phyloP scores from a whole-genome alignment of 225 moss, liverwort and hornwort genomes.

The Polytrichum commune region DNA sequence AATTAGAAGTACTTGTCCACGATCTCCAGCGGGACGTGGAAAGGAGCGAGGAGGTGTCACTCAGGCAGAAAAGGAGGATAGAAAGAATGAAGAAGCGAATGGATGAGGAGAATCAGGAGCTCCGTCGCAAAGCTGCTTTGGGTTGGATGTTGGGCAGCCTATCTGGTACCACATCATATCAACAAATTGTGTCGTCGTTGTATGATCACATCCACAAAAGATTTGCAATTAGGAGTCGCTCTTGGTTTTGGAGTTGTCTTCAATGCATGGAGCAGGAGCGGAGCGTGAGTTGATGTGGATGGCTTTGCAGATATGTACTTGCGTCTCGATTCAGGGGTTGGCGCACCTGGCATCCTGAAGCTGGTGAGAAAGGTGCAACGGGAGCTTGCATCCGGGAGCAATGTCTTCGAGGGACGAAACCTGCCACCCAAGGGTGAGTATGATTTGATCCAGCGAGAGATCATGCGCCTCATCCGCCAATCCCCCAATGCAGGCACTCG shows the following conservation, averaged over 20 bases:
- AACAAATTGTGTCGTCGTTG: too few relatives aligned
- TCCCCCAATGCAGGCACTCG: conserved; percentile 10
- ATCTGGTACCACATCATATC: conserved; percentile 33
- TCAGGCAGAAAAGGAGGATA: conserved; percentile 24
- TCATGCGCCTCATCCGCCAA: conserved; percentile 30
- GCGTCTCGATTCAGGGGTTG: conserved; percentile 55
- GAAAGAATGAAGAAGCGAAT: conserved; percentile 45
- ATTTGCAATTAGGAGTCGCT: too few relatives aligned
- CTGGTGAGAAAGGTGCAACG: conserved; percentile 64
- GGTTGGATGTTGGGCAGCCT: conserved; percentile 80
- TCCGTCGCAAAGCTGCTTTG: conserved; percentile 60
- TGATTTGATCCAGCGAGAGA: conserved; percentile 52
- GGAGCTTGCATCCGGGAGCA: conserved; percentile 52
- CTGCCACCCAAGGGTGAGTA: conserved; percentile 27
- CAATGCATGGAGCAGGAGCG: too few relatives aligned
- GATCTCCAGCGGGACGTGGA: too few relatives aligned
- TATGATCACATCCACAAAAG: too few relatives aligned
- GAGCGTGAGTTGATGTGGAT: too few relatives aligned
- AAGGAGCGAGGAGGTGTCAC: conserved; percentile 13
- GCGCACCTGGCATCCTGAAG: conserved; percentile 48
- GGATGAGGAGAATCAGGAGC: conserved; percentile 56
- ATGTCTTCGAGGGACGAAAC: conserved; percentile 24
- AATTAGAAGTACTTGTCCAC: too few relatives aligned
- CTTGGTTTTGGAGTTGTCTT: too few relatives aligned
- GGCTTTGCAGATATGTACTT: conserved; percentile 48